Percentiles rank a stretch among this genome's conserved stretches.
These are phyloP conservation scores for Chaetoscypha palmicola DNA, from an alignment of 2,329 filamentous ascomycete species.

Conservation along the genomic window DNA sequence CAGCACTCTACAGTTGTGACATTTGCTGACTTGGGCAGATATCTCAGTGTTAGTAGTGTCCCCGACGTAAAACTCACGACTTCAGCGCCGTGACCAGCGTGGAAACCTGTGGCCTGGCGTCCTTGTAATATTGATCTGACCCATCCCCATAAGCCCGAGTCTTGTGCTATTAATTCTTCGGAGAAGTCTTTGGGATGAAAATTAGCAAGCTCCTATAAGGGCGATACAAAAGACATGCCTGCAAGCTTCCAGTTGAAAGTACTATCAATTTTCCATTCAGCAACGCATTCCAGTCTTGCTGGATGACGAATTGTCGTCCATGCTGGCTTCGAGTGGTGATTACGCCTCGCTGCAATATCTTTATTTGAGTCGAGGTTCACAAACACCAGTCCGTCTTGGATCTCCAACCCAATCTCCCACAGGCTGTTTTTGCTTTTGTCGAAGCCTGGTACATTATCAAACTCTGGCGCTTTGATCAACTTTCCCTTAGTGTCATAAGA, in stretches of 20 bases:
- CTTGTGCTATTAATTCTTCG: too few species aligned
- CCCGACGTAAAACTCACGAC: too few species aligned
- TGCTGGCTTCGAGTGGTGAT: not conserved
- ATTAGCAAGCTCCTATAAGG: too few species aligned
- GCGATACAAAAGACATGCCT: slow-evolving; percentile 20
- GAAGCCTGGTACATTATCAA: slow-evolving; percentile 25
- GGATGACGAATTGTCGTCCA: slow-evolving; percentile 7
- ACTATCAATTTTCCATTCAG: slow-evolving; percentile 23
- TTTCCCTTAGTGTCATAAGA: slow-evolving; percentile 26
- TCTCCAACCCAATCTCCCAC: slow-evolving; percentile 22
- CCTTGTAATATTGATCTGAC: too few species aligned
- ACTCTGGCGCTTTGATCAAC: slow-evolving; percentile 28
- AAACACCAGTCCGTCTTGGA: slow-evolving; percentile 21
- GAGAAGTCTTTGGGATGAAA: too few species aligned
- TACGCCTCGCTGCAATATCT: slow-evolving; percentile 1
- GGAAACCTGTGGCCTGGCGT: too few species aligned
- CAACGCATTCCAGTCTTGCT: slow-evolving; percentile 13
- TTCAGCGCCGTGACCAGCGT: too few species aligned
- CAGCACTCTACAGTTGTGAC: slow-evolving; percentile 8
- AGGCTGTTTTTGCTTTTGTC: slow-evolving; percentile 24
- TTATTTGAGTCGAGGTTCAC: slow-evolving; percentile 20
- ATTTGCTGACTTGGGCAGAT: slow-evolving; percentile 5
- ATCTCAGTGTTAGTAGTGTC: slow-evolving; percentile 6
- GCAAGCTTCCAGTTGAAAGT: slow-evolving; percentile 27
- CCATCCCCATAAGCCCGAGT: too few species aligned